Base-by-base conservation (phyloP, 179 eudicot species). In the Beta macrorhiza region DNA sequence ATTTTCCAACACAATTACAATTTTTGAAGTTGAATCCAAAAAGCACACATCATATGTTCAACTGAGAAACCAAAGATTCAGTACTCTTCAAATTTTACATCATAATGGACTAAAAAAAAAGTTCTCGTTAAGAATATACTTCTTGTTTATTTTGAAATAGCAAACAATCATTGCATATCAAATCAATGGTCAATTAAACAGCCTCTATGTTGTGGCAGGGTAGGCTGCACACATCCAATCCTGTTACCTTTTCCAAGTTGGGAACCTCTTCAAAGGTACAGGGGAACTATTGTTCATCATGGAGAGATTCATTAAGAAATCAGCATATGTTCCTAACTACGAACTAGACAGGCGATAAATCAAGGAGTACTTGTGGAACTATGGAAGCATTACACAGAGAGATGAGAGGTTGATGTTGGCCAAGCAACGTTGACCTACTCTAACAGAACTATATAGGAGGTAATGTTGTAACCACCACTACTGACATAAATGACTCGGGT, bases 251-350 rank as follows among this genome's bases (percentile, higher is more conserved):
- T 37, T 0, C 53, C 53, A 49, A 49, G 53, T 7, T 9, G 53
- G 9, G 11, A 49, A 49, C 53, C 53, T 49, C 42, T 37, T 37
- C 42, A 37, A 37, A 37, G 42, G 42, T 37, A 37, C 42, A 37
- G 42, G 42, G 42, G 42, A 0, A 37, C 16, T n/a, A 55, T 14
- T 42, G 37, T 57, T 17, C 67, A 59, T 4, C 78, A 57, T 32
- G 14, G 15, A 55, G 15, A 52, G n/a, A 32, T 6, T 76, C 47
- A 67, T 57, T 75, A 12, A 55, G 7, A 6, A 59, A 45, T 13
- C 13, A 47, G 57, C 14, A 47, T 19, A 81, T 22, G 44, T 64
- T 55, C 83, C 51, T 67, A 67, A 75, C 57, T 78, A 52, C 74
- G 42, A 37, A 37, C 42, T 37, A 74, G 47, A 80, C 1, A 42